phyloP scores from a whole-genome alignment of 2,329 filamentous ascomycete genomes.

The Claviceps africana region DNA sequence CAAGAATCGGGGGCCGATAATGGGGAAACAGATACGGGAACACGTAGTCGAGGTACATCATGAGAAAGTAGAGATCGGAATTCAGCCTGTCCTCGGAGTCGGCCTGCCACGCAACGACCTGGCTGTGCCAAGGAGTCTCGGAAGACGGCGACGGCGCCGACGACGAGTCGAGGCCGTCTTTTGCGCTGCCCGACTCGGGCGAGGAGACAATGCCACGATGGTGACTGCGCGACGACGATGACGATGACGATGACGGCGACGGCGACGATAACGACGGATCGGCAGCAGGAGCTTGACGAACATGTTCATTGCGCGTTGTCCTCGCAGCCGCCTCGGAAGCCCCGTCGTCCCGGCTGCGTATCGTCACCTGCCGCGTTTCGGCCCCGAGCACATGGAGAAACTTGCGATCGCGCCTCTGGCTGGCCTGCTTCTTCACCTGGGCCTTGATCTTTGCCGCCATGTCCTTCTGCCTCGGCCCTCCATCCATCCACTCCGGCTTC shows the following conservation, averaged over 20 bases:
- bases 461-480: constrained; percentile 31
- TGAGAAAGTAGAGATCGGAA: constrained; percentile 29
- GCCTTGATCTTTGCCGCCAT: constrained; percentile 39
- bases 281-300: constrained; percentile 15
- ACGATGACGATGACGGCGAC: not conserved
- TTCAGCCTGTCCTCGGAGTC: constrained; percentile 12
- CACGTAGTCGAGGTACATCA: constrained; percentile 48
- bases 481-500: constrained; percentile 47
- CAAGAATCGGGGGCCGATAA: constrained; percentile 40
- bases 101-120: constrained; percentile 12
- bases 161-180: too few species aligned
- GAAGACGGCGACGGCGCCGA: too few species aligned
- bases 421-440: constrained; percentile 42
- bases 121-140: constrained; percentile 20
- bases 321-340: not conserved
- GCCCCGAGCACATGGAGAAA: constrained; percentile 29
- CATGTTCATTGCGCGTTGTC: not conserved
- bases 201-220: constrained; percentile 14
- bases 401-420: constrained; percentile 34
- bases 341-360: constrained; percentile 8
- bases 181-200: too few species aligned
- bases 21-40: constrained; percentile 51
- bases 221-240: constrained; percentile 8
- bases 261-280: constrained; percentile 8
- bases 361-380: constrained; percentile 16